These are phyloP conservation scores for Eimeria necatrix DNA, from an alignment of 169 alveolate genomes.

Conservation along the genomic window DNA sequence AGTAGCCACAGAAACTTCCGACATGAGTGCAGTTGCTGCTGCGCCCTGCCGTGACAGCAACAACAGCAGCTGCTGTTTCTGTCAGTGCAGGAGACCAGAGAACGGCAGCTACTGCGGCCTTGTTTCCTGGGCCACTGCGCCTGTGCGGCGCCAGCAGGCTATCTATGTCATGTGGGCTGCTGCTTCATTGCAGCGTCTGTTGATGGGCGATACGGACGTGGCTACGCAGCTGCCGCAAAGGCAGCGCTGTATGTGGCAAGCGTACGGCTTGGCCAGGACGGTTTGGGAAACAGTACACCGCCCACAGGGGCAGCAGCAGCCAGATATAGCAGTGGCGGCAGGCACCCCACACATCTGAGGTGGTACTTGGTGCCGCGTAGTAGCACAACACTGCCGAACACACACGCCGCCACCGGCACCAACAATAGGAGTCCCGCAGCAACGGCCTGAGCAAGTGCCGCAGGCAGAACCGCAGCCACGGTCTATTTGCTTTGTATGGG, in stretches of 20 bases:
- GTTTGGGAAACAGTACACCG: constrained; percentile 26
- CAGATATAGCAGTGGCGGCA: constrained; percentile 18
- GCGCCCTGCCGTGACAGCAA: too few species aligned
- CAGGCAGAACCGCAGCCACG: constrained; percentile 8
- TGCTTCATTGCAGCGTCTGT: neutral
- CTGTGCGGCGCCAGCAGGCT: too few species aligned
- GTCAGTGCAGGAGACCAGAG: too few species aligned
- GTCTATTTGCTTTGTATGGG: neutral
- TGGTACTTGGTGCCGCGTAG: neutral
- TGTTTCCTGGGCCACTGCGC: too few species aligned
- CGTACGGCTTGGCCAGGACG: neutral
- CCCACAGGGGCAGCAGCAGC: constrained; percentile 52
- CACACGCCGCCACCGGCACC: constrained; percentile 41
- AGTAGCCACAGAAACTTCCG: too few species aligned
- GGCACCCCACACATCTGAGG: neutral
- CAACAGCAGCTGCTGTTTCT: too few species aligned
- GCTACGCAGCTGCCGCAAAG: constrained; percentile 56
- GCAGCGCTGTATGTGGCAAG: constrained; percentile 49
- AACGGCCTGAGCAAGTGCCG: too few species aligned
- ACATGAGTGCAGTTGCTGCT: too few species aligned
- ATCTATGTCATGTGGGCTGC: constrained; percentile 3
- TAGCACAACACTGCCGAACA: neutral
- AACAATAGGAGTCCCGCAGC: neutral
- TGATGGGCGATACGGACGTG: neutral
- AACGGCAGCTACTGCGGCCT: too few species aligned